These are phyloP conservation scores for Fusarium transvaalense DNA, from an alignment of 2,329 filamentous ascomycete species.

Conservation along the genomic window DNA sequence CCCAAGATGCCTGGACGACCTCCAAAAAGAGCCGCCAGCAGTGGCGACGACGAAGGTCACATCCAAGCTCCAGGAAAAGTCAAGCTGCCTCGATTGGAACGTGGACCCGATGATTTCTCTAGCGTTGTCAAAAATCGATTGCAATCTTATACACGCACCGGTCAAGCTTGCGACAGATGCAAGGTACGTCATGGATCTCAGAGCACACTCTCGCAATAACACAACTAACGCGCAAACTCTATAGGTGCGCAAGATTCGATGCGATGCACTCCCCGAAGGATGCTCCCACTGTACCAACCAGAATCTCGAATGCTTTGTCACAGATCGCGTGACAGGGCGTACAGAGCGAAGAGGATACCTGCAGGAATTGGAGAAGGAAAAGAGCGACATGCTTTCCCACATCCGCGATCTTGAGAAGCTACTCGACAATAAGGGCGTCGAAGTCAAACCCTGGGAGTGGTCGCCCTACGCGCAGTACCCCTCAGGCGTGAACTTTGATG, in stretches of 20 bases:
- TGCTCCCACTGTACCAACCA: conserved; percentile 86
- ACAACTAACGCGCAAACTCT: conserved; percentile 25
- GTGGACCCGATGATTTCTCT: conserved; percentile 64
- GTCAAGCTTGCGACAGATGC: conserved; percentile 90
- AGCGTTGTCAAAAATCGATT: conserved; percentile 68
- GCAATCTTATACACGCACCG: conserved; percentile 72
- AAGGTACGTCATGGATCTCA: conserved; percentile 68
- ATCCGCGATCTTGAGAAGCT: conserved; percentile 77
- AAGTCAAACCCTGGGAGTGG: conserved; percentile 67
- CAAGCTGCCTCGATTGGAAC: conserved; percentile 65
- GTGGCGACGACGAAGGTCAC: conserved; percentile 51
- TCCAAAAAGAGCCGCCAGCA: conserved; percentile 42
- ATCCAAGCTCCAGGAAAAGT: conserved; percentile 53
- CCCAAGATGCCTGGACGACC: conserved; percentile 44
- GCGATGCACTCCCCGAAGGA: conserved; percentile 82
- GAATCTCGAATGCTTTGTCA: conserved; percentile 83
- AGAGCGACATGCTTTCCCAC: conserved; percentile 73
- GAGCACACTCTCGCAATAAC: background rate
- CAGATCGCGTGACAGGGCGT: conserved; percentile 86
- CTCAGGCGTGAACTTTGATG: conserved; percentile 45
- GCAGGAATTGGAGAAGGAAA: conserved; percentile 80
- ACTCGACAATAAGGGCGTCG: conserved; percentile 70
- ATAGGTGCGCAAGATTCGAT: conserved; percentile 86
- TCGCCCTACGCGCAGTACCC: conserved; percentile 49
- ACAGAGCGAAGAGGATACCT: conserved; percentile 83